Percentiles rank a stretch among this genome's conserved stretches.
Evolutionary conservation across 345 rosid genomes (phyloP).

Genomic region (Pistacia atlantica): DNA sequence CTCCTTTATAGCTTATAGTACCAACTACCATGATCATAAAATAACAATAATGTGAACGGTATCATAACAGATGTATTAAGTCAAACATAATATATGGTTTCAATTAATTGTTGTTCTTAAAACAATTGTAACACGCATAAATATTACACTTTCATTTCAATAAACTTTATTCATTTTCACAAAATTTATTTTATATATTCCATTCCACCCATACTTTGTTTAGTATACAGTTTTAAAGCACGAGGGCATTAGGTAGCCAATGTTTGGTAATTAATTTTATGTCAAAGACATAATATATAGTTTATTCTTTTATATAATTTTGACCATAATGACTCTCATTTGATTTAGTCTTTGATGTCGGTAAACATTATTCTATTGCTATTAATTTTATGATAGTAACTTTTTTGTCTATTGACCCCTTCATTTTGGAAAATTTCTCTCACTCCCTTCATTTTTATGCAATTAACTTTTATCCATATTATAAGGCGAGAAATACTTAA

Average conservation of each 20-base stretch:
- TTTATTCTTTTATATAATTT: neutral
- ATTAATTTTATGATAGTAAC: too few relatives aligned
- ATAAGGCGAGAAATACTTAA: too few relatives aligned
- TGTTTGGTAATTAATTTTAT: too few relatives aligned
- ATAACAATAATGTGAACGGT: too few relatives aligned
- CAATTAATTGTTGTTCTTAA: too few relatives aligned
- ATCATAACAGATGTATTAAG: too few relatives aligned
- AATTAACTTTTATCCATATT: neutral
- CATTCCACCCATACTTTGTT: neutral
- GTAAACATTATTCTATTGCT: neutral
- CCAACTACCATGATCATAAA: too few relatives aligned
- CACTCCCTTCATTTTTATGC: rapidly evolving
- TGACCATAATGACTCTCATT: neutral
- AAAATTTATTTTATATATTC: neutral
- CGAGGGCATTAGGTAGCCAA: too few relatives aligned
- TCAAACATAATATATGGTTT: too few relatives aligned
- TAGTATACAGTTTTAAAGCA: neutral
- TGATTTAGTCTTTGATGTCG: neutral
- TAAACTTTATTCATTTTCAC: neutral
- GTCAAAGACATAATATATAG: too few relatives aligned
- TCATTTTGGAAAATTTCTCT: neutral
- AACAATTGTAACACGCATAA: too few relatives aligned
- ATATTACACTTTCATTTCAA: neutral
- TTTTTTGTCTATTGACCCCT: neutral
- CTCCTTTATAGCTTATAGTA: too few relatives aligned